These are phyloP conservation scores for Fomes fomentarius DNA, from an alignment of 1,284 basidiomycete genomes.

Conservation along the genomic window DNA sequence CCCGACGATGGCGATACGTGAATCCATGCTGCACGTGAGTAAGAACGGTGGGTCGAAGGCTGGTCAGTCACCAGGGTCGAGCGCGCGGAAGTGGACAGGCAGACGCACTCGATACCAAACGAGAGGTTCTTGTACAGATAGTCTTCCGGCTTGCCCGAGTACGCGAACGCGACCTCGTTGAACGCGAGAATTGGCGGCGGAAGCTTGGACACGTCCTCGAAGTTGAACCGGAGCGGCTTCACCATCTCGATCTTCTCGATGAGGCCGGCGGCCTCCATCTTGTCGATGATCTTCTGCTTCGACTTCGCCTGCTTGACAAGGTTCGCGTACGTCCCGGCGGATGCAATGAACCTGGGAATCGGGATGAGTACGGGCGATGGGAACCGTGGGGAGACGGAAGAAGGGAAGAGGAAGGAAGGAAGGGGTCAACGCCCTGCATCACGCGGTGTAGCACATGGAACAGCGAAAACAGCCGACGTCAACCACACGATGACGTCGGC, in stretches of 20 bases:
- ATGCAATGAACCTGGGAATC: slow-evolving; percentile 84
- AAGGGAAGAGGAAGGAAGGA: slow-evolving; percentile 1
- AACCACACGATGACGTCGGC: no score
- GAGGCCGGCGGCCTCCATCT: slow-evolving; percentile 99
- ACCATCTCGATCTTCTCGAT: slow-evolving; percentile 86
- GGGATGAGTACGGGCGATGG: no score
- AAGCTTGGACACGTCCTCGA: slow-evolving; percentile 92
- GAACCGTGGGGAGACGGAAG: no score
- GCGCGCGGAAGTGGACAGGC: background rate
- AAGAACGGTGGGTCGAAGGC: background rate
- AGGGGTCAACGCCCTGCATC: slow-evolving; percentile 8
- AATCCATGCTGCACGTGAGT: slow-evolving; percentile 78
- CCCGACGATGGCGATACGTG: slow-evolving; percentile 94
- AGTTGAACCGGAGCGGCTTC: slow-evolving; percentile 88
- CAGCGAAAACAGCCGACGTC: background rate
- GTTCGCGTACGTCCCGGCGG: slow-evolving; percentile 98
- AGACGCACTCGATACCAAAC: slow-evolving; percentile 91
- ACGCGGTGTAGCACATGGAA: background rate
- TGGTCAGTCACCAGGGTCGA: no score
- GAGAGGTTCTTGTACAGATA: slow-evolving; percentile 88
- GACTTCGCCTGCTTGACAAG: slow-evolving; percentile 99
- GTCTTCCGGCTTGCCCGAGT: slow-evolving; percentile 88
- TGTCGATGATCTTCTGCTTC: slow-evolving; percentile 99
- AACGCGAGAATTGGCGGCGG: slow-evolving; percentile 98
- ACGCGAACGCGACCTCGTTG: slow-evolving; percentile 92